Evolutionary conservation across 768 basidiomycete genomes (phyloP).

Genomic region (Agaricus bisporus): DNA sequence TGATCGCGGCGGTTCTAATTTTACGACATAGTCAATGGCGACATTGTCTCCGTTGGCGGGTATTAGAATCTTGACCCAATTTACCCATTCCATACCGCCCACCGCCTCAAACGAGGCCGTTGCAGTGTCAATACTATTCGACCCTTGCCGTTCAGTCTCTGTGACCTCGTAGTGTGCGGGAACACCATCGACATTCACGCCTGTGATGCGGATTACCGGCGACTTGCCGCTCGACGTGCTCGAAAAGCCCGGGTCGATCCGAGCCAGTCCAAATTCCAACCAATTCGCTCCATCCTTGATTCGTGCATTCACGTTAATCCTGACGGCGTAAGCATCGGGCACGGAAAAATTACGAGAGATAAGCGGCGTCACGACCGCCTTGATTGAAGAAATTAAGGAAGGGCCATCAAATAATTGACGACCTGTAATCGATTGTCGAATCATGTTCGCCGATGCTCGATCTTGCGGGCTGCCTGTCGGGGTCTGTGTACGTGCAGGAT

Average conservation of each 20-base stretch:
- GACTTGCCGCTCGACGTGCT: constrained; percentile 15
- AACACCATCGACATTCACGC: constrained; percentile 58
- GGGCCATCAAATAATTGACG: constrained; percentile 45
- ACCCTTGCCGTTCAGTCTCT: constrained; percentile 32
- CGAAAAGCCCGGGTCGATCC: constrained; percentile 13
- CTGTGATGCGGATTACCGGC: constrained; percentile 48
- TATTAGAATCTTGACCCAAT: constrained; percentile 57
- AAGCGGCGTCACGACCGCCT: constrained; percentile 49
- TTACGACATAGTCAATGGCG: constrained; percentile 66
- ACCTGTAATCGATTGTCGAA: constrained; percentile 19
- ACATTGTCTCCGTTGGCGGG: constrained; percentile 41
- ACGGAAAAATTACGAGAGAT: constrained; percentile 20
- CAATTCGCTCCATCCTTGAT: constrained; percentile 57
- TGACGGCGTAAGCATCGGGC: constrained; percentile 53
- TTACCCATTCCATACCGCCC: constrained; percentile 52
- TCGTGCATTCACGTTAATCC: constrained; percentile 49
- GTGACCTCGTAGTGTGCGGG: constrained; percentile 55
- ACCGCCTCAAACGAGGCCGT: constrained; percentile 46
- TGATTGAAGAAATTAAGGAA: constrained; percentile 56
- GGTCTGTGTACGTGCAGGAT: constrained; percentile 27
- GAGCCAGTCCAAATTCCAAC: constrained; percentile 72
- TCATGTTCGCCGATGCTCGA: constrained; percentile 22
- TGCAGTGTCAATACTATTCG: constrained; percentile 23
- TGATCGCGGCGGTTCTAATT: constrained; percentile 17
- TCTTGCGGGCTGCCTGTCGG: constrained; percentile 25